Base-by-base conservation (phyloP, 2,329 filamentous ascomycete species). In the Penicillium sp. region DNA sequence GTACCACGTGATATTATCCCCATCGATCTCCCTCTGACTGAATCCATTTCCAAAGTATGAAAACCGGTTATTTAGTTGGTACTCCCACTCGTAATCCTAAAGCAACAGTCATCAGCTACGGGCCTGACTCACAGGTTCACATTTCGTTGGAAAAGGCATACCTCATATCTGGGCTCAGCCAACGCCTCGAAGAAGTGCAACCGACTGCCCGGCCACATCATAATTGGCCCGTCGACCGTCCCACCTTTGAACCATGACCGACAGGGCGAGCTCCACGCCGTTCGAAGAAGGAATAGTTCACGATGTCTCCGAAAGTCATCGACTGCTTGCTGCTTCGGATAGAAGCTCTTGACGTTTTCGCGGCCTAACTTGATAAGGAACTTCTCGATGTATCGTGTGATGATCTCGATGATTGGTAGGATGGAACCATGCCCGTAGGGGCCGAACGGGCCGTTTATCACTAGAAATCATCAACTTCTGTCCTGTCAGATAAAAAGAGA, bases 361-460 rank as follows among this genome's bases (percentile, higher is more conserved):
- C 19, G 15, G 1, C 21, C 26, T 9, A 55, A 11, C 26, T 62
- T 62, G 6, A 3, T 6, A 3, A 62, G 15, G 41, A 62, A 54
- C 8, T 44, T 19, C 5, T 49, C 17, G 30, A 62, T 38, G 38
- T 62, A 44, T 13, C 35, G 46, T 3, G 58, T 65, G n/a, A 69
- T 57, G 4, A 63, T 69, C 41, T 72, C 65, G 1, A 69, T 66
- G 3, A 70, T 65, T 1, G 69, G 69, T 26, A 75, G 64, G 48
- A 72, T 66, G 15, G 66, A 69, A 15, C 71, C 71, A 48, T 73
- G 71, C 3, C 68, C 69, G 31, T 68, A 67, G 7, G 68, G 70
- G 48, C 66, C 65, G 48, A 66, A 71, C 31, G 72, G 66, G 17
- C 65, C 55, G 15, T 56, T 56, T 13, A 54, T 44, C 7, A 54